Evolutionary conservation across 148 eudicot species (phyloP), one percentile per base, ranked within the genome.

Genomic region (Silene uniflora): DNA sequence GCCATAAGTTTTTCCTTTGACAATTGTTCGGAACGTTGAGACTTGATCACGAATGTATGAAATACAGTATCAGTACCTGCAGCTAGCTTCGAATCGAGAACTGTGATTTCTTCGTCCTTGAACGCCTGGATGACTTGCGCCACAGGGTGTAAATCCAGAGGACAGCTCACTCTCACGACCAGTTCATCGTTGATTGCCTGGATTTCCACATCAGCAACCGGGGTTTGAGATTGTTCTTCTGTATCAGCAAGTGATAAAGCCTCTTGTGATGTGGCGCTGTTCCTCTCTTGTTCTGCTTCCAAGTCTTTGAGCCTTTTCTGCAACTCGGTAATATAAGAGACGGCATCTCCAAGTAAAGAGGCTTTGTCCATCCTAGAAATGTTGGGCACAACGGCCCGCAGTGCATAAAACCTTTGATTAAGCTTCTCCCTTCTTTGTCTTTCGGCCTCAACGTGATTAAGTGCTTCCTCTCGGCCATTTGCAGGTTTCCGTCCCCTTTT

Each of bases 281-380:
- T 59, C 47, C 72, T 91, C 78, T 83, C 96, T 64, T 60, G 84
- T 75, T 83, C 88, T 0, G 86, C 54, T 79, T 95, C 99, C 87
- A 96, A 76, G 73, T 87, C 93, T 84, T 80, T 87, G 16, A 96
- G 81, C 84, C 87, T 91, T 78, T 80, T 89, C 73, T 94, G 93
- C 59, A 94, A 82, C 75, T 91, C 93, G 1, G 91, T 90, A 62
- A 94, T 91, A 80, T 91, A 90, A 12, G 96, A 86, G 63, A 94
- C 89, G 6, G 98, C 97, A 75, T 94, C 98, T 8, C 92, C 98
- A 27, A 94, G 82, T 19, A 94, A 82, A 12, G 98, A 94, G 14
- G 98, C 98, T 77, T 94, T 94, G 74, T 94, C 98, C 97, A 90
- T 94, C 67, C 88, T 91, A 16, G 97, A 94, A 64, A 94, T 89